Base-by-base conservation (phyloP, 78 protist genomes). In the Tieghemostelium lacteum region DNA sequence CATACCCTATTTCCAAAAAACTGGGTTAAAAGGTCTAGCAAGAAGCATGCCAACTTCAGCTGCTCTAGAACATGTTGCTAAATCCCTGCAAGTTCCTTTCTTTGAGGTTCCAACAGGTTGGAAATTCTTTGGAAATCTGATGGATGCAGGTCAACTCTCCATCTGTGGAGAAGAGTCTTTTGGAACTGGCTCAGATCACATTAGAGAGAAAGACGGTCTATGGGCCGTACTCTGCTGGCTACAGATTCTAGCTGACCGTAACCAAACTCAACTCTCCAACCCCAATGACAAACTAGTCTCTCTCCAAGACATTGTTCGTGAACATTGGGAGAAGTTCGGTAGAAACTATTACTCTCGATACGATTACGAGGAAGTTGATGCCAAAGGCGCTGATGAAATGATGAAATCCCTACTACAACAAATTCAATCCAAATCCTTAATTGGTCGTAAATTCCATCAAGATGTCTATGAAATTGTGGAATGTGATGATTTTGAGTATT, bases 151-250 rank as follows among this genome's bases (percentile, higher is more conserved):
- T 33, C 50, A 70, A 17, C 74, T 95, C 0, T 55, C 76, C 19
- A 55, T 97, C 54, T 98, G 98, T 83, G 99, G 99, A 20, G 99
- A 98, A 87, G 99, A 98, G 93, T 69, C 92, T 60, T 98, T 98
- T 64, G 99, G 99, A n/a, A 98, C 99, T 2, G 97, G 98, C 12
- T 95, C 96, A 0, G 86, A 93, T 73, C 99, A 97, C 95, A 76
- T 98, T 45, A 93, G 99, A 58, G 99, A 98, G 95, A 98, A 98
- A 88, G 99, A 98, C 73, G 99, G 99, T 28, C 14, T 98, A 45
- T 98, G 99, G 98, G 97, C 99, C 2, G 87, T 94, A 22, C 63
- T 96, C 45, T 86, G 92, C 61, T 98, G 99, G 99, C 75, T 97
- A 37, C 63, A 77, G 55, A 86, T 98, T 31, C 63, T 97, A 28